These are phyloP conservation scores for Ottelia alismoides DNA, from an alignment of 106 monocot species.

Conservation along the genomic window DNA sequence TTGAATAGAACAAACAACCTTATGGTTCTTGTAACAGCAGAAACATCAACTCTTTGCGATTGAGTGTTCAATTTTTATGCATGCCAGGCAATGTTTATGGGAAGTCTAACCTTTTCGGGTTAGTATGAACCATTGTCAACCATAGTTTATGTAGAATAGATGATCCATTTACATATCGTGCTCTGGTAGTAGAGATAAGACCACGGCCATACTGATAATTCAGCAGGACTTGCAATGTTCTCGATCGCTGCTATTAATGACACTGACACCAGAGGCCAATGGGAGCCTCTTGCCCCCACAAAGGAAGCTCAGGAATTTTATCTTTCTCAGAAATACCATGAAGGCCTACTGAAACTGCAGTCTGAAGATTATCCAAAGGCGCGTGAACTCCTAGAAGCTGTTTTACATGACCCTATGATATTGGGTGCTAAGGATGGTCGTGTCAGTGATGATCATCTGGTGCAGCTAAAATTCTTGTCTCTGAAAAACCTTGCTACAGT, in stretches of 20 bases:
- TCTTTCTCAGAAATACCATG: slow-evolving; percentile 93
- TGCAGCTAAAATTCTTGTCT: slow-evolving; percentile 77
- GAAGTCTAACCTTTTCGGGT: no score
- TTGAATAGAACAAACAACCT: no score
- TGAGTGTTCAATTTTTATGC: no score
- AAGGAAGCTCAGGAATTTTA: slow-evolving; percentile 97
- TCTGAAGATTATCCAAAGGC: slow-evolving; percentile 68
- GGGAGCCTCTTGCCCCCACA: slow-evolving; percentile 93
- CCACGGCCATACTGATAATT: no score
- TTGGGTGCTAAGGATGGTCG: slow-evolving; percentile 40
- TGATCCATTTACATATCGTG: no score
- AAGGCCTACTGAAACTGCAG: slow-evolving; percentile 82
- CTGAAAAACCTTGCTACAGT: slow-evolving; percentile 92
- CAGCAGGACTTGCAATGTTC: no score
- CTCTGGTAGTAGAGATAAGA: no score
- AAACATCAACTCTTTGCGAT: no score
- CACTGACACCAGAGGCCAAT: slow-evolving; percentile 39
- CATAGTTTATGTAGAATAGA: no score
- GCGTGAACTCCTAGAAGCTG: slow-evolving; percentile 72
- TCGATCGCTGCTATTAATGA: slow-evolving; percentile 98
- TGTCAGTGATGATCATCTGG: slow-evolving; percentile 57
- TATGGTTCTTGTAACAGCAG: no score
- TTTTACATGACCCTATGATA: slow-evolving; percentile 78
- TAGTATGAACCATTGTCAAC: no score
- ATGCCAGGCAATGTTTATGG: no score